A percentile compares a stretch with the other conserved stretches of the same genome.
These are phyloP conservation scores for Lactifluus pinguis DNA, from an alignment of 768 basidiomycete species.

Conservation along the genomic window DNA sequence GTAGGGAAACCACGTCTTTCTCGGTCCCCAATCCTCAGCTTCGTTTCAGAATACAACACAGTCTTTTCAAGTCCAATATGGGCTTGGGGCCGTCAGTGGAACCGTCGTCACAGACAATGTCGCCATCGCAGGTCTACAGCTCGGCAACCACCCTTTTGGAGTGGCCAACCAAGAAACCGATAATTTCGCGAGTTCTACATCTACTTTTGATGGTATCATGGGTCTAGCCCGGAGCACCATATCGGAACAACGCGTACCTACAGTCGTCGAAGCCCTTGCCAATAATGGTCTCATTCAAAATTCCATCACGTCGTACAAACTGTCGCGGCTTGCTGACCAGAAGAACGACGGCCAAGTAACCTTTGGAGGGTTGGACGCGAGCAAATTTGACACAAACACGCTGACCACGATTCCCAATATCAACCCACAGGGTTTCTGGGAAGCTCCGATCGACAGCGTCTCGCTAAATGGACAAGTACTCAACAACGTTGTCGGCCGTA, in stretches of 20 bases:
- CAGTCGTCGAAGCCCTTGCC: constrained; percentile 66
- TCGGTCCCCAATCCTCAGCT: constrained; percentile 53
- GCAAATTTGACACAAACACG: constrained; percentile 56
- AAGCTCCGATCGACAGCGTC: constrained; percentile 49
- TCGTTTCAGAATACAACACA: constrained; percentile 46
- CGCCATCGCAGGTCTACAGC: constrained; percentile 48
- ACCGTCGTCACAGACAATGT: constrained; percentile 55
- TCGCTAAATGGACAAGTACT: constrained; percentile 47
- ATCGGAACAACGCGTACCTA: constrained; percentile 53
- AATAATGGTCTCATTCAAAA: constrained; percentile 44
- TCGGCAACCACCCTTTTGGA: constrained; percentile 59
- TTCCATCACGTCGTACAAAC: constrained; percentile 72
- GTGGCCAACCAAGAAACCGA: constrained; percentile 48
- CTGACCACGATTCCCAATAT: constrained; percentile 55
- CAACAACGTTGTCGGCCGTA: constrained; percentile 49
- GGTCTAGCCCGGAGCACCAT: constrained; percentile 63
- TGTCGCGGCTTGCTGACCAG: constrained; percentile 62
- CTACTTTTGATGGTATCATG: constrained; percentile 67
- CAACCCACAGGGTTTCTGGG: constrained; percentile 71
- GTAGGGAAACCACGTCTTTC: constrained; percentile 56
- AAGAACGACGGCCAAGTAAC: constrained; percentile 73
- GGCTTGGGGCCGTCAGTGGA: constrained; percentile 61
- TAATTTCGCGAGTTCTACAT: constrained; percentile 42
- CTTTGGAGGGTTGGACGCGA: constrained; percentile 62
- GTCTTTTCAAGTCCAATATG: constrained; percentile 54